Evolutionary conservation across 106 monocot species (phyloP), one percentile per base, ranked within the genome.

Genomic region (Dactylorhiza incarnata): DNA sequence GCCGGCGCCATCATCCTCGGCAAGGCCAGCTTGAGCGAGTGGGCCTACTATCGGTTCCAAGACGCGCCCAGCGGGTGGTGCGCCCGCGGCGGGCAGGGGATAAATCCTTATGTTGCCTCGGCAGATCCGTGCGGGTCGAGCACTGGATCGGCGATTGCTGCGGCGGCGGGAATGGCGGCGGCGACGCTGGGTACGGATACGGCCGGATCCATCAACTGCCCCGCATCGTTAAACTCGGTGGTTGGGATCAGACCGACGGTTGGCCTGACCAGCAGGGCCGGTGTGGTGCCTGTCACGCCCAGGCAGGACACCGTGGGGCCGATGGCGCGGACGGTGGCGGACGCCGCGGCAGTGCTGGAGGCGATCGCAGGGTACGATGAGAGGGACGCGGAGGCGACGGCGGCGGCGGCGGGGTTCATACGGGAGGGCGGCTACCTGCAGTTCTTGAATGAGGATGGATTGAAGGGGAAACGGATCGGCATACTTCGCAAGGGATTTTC

Each of bases 231-330:
- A 23, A 91, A 95, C 24, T 85, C 87, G 4, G 88, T 86, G n/a
- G 91, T 87, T 9, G 94, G 94, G 16, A 86, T 95, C 65, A 95
- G 86, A 49, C 91, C 94, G 15, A 95, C 91, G 0, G 89, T 95
- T 0, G 91, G 91, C 2, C 82, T 95, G 47, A 95, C 91, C 24
- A 95, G 89, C 78, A 81, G 91, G 7, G 81, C 89, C 11, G 91
- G 91, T 0, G 91, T 91, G 51, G 81, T 91, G 13, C 86, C 85
- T 14, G 66, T 95, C 48, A 89, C 91, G 2, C 84, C 84, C 0
- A 81, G 89, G 19, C 85, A 87, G 71, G 94, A 61, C 19, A 61
- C 61, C 16, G 22, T 61, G 22, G 61, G 61, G 20, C 61, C 61
- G 20, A 61, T 20, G 20, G 11, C 20, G 7, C 20, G 61, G 61